A percentile compares a stretch with the other conserved stretches of the same genome.
phyloP scores from a whole-genome alignment of 345 rosid genomes.

The Hibiscus syriacus region DNA sequence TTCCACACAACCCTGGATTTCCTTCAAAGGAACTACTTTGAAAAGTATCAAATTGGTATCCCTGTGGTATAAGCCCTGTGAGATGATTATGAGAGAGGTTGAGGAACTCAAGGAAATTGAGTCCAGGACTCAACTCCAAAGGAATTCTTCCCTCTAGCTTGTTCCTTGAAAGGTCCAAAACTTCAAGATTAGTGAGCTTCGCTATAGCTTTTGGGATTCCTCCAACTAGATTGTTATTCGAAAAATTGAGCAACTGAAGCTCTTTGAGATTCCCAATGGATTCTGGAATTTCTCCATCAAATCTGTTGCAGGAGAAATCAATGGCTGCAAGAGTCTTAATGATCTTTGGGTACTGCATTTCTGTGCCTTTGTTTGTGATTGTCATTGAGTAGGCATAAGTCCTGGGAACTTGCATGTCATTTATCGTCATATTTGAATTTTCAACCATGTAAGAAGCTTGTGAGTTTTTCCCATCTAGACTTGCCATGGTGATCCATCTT shows the following conservation, averaged over 20 bases:
- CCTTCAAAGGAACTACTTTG: not conserved
- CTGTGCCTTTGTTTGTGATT: conserved; percentile 1
- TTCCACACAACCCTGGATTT: conserved; percentile 1
- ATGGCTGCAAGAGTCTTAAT: not conserved
- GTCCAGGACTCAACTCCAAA: not conserved
- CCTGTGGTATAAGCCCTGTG: not conserved
- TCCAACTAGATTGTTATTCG: conserved; percentile 4
- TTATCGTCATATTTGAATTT: not conserved
- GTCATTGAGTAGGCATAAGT: not conserved
- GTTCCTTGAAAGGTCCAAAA: not conserved
- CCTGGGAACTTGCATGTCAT: not conserved
- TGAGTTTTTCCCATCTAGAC: not conserved
- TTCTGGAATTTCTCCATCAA: not conserved
- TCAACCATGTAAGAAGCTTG: not conserved
- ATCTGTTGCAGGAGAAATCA: not conserved
- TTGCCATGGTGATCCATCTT: conserved; percentile 3
- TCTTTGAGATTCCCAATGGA: not conserved
- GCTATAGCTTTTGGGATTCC: not conserved
- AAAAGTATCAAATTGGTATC: not conserved
- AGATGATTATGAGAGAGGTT: not conserved
- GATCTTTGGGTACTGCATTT: not conserved
- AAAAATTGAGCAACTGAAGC: not conserved
- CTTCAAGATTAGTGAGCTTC: not conserved
- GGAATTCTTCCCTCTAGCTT: conserved; percentile 5
- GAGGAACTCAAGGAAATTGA: not conserved